A percentile compares a stretch with the other conserved stretches of the same genome.
phyloP scores from a whole-genome alignment of 2,329 filamentous ascomycete species.

The Lachnellula subtilissima region DNA sequence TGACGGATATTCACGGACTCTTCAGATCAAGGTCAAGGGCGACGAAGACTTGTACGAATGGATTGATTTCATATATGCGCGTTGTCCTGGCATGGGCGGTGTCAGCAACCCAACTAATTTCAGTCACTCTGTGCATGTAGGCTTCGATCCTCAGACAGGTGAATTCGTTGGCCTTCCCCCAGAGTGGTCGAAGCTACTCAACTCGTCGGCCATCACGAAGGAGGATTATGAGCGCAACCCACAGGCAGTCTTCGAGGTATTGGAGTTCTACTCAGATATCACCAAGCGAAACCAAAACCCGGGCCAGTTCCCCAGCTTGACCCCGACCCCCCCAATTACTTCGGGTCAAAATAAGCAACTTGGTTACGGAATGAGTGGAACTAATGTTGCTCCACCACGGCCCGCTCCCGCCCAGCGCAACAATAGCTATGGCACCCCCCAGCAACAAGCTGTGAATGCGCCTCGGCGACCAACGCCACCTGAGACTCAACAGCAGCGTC shows the following conservation, averaged over 20 bases:
- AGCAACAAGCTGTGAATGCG: slow-evolving; percentile 23
- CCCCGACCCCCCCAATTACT: slow-evolving; percentile 57
- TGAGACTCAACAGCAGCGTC: slow-evolving; percentile 45
- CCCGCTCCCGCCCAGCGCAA: slow-evolving; percentile 50
- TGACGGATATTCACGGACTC: slow-evolving; percentile 74
- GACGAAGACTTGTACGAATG: slow-evolving; percentile 98
- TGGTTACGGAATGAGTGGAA: slow-evolving; percentile 48
- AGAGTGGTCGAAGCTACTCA: slow-evolving; percentile 96
- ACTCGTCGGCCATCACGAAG: slow-evolving; percentile 94
- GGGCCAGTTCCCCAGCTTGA: slow-evolving; percentile 61
- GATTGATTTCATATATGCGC: slow-evolving; percentile 97
- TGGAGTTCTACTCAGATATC: slow-evolving; percentile 82
- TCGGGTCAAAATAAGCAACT: slow-evolving; percentile 57
- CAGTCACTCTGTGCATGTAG: slow-evolving; percentile 92
- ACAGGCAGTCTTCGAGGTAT: slow-evolving; percentile 73
- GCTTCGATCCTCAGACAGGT: slow-evolving; percentile 91
- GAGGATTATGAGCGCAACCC: slow-evolving; percentile 98
- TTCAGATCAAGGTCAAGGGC: slow-evolving; percentile 89
- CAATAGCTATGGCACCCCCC: slow-evolving; percentile 35
- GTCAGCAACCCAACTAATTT: slow-evolving; percentile 99
- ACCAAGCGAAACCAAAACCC: slow-evolving; percentile 71
- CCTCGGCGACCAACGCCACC: slow-evolving; percentile 42
- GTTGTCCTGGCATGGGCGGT: slow-evolving; percentile 94
- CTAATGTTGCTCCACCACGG: slow-evolving; percentile 63
- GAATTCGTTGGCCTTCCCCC: slow-evolving; percentile 91